Conservation (phyloP, 208 protist genomes). For the Wallacemonas sp. region DNA sequence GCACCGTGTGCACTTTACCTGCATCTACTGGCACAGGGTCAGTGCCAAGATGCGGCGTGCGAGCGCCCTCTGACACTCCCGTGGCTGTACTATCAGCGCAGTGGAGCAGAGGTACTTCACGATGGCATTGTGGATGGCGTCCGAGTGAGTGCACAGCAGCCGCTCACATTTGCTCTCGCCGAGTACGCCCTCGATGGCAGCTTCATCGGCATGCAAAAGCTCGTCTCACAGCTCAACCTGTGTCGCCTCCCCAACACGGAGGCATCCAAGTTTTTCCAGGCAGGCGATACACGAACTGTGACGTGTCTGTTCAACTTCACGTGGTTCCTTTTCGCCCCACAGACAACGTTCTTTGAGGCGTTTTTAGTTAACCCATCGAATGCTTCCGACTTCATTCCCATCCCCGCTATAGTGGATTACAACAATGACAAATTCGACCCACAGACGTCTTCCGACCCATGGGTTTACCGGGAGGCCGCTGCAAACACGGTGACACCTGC, state of each 20-base stretch:
- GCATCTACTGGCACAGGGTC: conserved; percentile 23
- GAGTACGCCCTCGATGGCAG: conserved; percentile 60
- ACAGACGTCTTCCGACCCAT: conserved; percentile 28
- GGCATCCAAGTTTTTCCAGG: conserved; percentile 39
- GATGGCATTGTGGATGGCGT: conserved; percentile 8
- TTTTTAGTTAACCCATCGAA: conserved; percentile 65
- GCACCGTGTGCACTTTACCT: conserved; percentile 66
- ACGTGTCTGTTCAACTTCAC: conserved; percentile 45
- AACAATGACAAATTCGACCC: conserved; percentile 37
- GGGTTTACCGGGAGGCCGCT: conserved; percentile 28
- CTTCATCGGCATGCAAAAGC: conserved; percentile 37
- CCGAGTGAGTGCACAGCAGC: conserved; percentile 15
- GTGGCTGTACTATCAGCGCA: conserved; percentile 63
- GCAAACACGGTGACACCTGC: neutral
- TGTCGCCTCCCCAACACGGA: conserved; percentile 47
- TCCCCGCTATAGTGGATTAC: conserved; percentile 69
- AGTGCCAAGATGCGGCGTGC: conserved; percentile 29
- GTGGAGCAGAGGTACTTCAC: conserved; percentile 35
- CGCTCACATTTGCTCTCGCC: conserved; percentile 55
- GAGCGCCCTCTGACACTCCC: conserved; percentile 39
- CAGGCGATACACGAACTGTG: conserved; percentile 37
- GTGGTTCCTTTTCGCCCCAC: conserved; percentile 32
- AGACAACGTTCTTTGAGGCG: conserved; percentile 68
- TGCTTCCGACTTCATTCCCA: conserved; percentile 43
- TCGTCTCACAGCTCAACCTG: conserved; percentile 56